These are phyloP conservation scores for Colletotrichum coccodes DNA, from an alignment of 2,329 filamentous ascomycete species.

Conservation along the genomic window DNA sequence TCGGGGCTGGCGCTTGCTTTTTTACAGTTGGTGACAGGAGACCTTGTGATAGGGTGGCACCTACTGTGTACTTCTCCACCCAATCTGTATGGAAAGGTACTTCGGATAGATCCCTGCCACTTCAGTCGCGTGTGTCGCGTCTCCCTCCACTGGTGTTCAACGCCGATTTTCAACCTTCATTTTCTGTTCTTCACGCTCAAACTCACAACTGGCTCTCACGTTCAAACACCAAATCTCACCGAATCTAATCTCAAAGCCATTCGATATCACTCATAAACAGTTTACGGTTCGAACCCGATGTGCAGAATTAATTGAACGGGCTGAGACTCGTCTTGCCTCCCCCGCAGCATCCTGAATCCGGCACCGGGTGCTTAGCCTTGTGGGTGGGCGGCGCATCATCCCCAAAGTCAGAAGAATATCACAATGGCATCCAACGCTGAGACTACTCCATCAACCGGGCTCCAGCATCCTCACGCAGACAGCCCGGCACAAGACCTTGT, in stretches of 20 bases:
- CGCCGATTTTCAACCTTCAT: neutral
- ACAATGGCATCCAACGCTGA: conserved; percentile 12
- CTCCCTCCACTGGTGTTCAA: neutral
- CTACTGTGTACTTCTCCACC: neutral
- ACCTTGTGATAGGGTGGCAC: neutral
- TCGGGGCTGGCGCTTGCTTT: neutral
- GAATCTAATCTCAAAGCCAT: neutral
- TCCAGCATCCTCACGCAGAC: neutral
- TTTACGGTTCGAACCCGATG: neutral
- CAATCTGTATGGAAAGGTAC: neutral
- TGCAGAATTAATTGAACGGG: neutral
- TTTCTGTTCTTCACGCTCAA: neutral
- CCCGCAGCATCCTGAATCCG: neutral
- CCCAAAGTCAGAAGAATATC: neutral
- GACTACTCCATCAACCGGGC: neutral
- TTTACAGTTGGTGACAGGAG: neutral
- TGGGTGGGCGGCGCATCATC: neutral
- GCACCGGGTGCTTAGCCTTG: neutral
- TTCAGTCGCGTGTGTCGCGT: conserved; percentile 17
- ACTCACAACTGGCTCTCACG: neutral
- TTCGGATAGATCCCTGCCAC: neutral
- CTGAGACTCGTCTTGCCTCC: neutral
- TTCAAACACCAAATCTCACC: neutral
- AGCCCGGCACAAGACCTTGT: neutral
- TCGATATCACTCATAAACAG: neutral